These are phyloP conservation scores for Lanmaoa rubissima DNA, from an alignment of 768 basidiomycete species.

Conservation along the genomic window DNA sequence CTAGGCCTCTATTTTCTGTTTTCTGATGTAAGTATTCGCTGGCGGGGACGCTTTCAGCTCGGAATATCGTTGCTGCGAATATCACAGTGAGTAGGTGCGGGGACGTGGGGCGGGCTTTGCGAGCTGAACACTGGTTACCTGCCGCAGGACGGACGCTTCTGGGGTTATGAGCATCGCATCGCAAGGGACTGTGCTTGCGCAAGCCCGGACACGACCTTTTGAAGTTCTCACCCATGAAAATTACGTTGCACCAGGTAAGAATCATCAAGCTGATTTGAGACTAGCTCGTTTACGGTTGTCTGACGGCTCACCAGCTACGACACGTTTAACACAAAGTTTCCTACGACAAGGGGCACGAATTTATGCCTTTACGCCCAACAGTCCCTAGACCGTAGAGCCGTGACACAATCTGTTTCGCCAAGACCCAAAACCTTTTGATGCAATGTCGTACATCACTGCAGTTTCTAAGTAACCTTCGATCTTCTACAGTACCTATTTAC, in stretches of 20 bases:
- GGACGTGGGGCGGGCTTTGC: constrained; percentile 8
- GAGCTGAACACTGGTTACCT: constrained; percentile 17
- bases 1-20: constrained; percentile 87
- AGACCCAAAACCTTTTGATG: constrained; percentile 8
- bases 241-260: constrained; percentile 80
- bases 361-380: constrained; percentile 47
- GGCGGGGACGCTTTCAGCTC: constrained; percentile 73
- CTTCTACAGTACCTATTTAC: constrained; percentile 29
- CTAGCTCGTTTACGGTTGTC: constrained; percentile 4
- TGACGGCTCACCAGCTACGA: constrained; percentile 37
- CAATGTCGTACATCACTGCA: constrained; percentile 15
- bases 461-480: constrained; percentile 25
- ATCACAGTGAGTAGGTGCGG: constrained; percentile 56
- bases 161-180: constrained; percentile 51
- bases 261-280: constrained; percentile 19
- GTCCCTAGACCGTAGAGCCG: constrained; percentile 32
- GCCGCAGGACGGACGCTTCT: constrained; percentile 46
- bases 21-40: constrained; percentile 84
- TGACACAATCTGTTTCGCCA: constrained; percentile 1
- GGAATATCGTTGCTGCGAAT: constrained; percentile 71
- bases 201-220: constrained; percentile 71
- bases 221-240: constrained; percentile 71
- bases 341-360: constrained; percentile 56
- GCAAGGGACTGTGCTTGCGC: constrained; percentile 65
- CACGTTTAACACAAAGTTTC: constrained; percentile 57